Evolutionary conservation across 495 filamentous ascomycete genomes (phyloP), one percentile per base, ranked within the genome.

Genomic region (Penicillium canescens): DNA sequence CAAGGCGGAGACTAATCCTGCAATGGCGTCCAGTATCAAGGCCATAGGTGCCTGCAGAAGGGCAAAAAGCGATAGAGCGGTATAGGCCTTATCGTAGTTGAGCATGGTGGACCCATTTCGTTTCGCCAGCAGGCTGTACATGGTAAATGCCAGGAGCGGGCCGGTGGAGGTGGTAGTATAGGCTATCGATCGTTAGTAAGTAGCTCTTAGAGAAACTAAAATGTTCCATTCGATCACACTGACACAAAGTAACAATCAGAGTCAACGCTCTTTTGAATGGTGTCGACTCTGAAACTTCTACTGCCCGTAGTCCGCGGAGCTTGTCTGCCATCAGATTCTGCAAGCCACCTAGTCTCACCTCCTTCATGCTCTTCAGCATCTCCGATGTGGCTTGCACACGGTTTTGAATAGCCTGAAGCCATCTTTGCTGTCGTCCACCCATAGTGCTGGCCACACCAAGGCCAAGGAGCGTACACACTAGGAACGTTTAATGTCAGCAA

Each of bases 261-360:
- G 36, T 38, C n/a, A 38, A 38, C n/a, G 36, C 36, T 38, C 36
- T 12, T 14, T 38, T 38, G 36, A 38, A 38, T 5, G 36, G 36
- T 1, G 36, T 38, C n/a, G 36, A 38, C 36, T 38, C n/a, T 7
- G 36, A 38, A 7, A 38, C n/a, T n/a, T 38, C 36, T 18, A 14
- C 16, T 16, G 36, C 12, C 3, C 36, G 36, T 9, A 38, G n/a
- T 14, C 36, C 13, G 4, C 36, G 36, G n/a, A 38, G n/a, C 36
- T 38, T 38, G 36, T 38, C 36, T 3, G 36, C 36, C 36, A 56
- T 48, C 20, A 63, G 35, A 39, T 54, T 49, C 2, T 58, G 60
- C 11, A 65, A 57, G 2, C 64, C 46, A 12, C 63, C 54, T 26
- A 63, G 12, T 14, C 36, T 38, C 12, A 38, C 36, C 36, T 38